Conservation (phyloP, 768 basidiomycete genomes). For the Guyanaporus albipodus region DNA sequence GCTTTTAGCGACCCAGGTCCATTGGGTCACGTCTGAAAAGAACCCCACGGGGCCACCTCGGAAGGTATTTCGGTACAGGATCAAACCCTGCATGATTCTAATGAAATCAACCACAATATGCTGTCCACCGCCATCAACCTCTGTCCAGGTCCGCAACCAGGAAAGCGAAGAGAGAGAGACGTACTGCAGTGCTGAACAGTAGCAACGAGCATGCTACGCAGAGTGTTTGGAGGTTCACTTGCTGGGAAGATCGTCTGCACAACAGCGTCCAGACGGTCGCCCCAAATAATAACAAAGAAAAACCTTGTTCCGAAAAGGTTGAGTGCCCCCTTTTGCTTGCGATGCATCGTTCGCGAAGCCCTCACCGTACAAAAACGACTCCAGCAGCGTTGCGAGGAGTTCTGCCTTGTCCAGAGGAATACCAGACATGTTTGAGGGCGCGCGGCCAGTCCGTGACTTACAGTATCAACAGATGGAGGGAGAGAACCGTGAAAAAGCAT, state of each 20-base stretch:
- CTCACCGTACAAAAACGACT: not conserved
- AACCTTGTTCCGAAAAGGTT: not conserved
- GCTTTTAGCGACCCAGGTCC: slow-evolving; percentile 26
- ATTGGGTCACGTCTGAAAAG: slow-evolving; percentile 2
- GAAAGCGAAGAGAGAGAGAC: not conserved
- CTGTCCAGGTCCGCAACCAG: not conserved
- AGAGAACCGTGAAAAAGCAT: too few species aligned
- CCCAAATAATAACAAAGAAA: not conserved
- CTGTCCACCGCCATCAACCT: not conserved
- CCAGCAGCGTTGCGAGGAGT: not conserved
- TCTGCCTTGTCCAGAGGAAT: slow-evolving; percentile 1
- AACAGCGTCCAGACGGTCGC: not conserved
- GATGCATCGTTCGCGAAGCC: not conserved
- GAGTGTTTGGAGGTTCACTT: not conserved
- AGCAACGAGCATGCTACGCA: not conserved
- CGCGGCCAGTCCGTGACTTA: too few species aligned
- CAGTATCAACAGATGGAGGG: too few species aligned
- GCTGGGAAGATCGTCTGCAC: not conserved
- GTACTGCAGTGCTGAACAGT: not conserved
- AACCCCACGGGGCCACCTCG: not conserved
- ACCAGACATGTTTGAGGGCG: not conserved
- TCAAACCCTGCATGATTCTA: not conserved
- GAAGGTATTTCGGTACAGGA: not conserved
- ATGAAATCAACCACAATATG: not conserved
- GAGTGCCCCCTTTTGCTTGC: not conserved